These are phyloP conservation scores for Pseudoneurospora amorphoporcata DNA, from an alignment of 495 filamentous ascomycete species.

Conservation along the genomic window DNA sequence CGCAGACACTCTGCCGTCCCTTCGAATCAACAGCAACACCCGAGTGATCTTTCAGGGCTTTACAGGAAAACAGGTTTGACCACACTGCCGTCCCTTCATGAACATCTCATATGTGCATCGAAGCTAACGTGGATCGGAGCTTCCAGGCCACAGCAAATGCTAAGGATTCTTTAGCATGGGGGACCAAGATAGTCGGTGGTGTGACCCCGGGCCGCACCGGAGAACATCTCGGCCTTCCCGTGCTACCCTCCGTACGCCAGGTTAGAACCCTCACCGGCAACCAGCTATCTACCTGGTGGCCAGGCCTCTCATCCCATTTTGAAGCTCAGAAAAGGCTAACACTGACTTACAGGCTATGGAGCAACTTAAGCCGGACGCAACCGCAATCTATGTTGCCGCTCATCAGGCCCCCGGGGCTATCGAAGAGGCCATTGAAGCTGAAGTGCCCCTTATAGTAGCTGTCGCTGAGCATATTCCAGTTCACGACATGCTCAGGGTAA, in stretches of 20 bases:
- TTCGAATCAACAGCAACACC: conserved; percentile 71
- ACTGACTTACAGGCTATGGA: conserved; percentile 50
- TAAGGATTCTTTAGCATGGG: conserved; percentile 71
- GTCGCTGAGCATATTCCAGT: conserved; percentile 88
- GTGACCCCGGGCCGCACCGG: conserved; percentile 68
- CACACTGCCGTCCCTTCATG: conserved; percentile 10
- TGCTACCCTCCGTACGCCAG: conserved; percentile 58
- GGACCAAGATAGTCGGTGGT: conserved; percentile 81
- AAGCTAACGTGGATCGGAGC: not conserved
- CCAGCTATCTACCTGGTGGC: not conserved
- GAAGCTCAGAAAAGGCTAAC: not conserved
- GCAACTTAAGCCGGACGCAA: conserved; percentile 69
- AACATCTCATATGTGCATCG: conserved; percentile 19
- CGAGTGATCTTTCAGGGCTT: conserved; percentile 84
- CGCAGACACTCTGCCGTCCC: conserved; percentile 58
- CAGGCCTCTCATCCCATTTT: conserved; percentile 4
- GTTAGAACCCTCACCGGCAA: conserved; percentile 1
- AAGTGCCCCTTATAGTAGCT: conserved; percentile 77
- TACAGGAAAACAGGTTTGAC: conserved; percentile 48
- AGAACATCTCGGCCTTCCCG: conserved; percentile 70
- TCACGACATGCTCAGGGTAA: conserved; percentile 72
- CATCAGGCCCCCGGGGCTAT: conserved; percentile 68
- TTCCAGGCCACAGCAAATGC: conserved; percentile 65
- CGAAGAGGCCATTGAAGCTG: conserved; percentile 80
- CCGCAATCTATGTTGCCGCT: conserved; percentile 78